Conservation (phyloP, 306 rosid genomes). For the Fragaria iinumae region DNA sequence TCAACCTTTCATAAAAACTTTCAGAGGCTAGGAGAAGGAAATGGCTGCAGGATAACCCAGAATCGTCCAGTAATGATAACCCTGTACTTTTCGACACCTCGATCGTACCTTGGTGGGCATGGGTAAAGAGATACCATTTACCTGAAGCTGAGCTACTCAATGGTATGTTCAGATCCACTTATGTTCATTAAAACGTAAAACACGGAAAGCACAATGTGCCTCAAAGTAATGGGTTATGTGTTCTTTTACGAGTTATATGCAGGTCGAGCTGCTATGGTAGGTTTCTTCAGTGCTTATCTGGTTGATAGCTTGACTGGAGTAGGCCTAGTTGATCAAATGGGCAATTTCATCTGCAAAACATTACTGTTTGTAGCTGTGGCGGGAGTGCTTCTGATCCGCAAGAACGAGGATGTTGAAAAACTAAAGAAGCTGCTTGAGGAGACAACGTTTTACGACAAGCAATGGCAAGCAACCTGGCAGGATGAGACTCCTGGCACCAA, state of each 20-base stretch:
- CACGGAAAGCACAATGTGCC: not conserved
- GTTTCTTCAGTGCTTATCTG: slow-evolving; percentile 89
- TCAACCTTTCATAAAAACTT: slow-evolving; percentile 23
- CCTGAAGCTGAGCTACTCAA: slow-evolving; percentile 96
- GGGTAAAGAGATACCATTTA: slow-evolving; percentile 93
- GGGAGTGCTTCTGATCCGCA: slow-evolving; percentile 88
- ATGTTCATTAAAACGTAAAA: slow-evolving; percentile 15
- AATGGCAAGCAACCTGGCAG: slow-evolving; percentile 99
- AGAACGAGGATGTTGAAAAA: slow-evolving; percentile 84
- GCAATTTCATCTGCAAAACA: slow-evolving; percentile 94
- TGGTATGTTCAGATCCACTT: slow-evolving; percentile 50
- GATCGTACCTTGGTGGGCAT: slow-evolving; percentile 98
- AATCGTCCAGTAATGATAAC: slow-evolving; percentile 69
- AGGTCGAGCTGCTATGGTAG: slow-evolving; percentile 68
- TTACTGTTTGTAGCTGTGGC: slow-evolving; percentile 74
- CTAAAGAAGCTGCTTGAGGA: slow-evolving; percentile 79
- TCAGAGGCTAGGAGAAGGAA: slow-evolving; percentile 97
- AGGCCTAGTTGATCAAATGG: slow-evolving; percentile 92
- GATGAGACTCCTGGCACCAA: slow-evolving; percentile 61
- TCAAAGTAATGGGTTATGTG: slow-evolving; percentile 1
- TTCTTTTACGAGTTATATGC: slow-evolving; percentile 20
- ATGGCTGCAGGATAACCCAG: slow-evolving; percentile 84
- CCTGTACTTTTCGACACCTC: slow-evolving; percentile 89
- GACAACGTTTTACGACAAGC: slow-evolving; percentile 95
- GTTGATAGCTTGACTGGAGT: slow-evolving; percentile 99